These are phyloP conservation scores for Fusarium sp. DNA, from an alignment of 2,329 filamentous ascomycete genomes.

Conservation along the genomic window DNA sequence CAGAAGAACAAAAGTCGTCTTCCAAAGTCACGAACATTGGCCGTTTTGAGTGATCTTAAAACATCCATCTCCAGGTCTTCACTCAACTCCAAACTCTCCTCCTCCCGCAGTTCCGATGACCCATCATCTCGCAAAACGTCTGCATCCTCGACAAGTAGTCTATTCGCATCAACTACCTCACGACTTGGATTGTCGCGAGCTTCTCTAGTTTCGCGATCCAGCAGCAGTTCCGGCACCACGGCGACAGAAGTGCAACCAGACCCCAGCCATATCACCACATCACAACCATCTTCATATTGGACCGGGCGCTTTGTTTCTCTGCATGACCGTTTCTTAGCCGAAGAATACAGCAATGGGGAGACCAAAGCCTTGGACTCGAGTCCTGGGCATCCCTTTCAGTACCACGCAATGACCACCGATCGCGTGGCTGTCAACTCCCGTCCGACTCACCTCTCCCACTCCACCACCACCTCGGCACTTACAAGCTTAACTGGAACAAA, in stretches of 20 bases:
- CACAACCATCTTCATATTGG: slow-evolving; percentile 66
- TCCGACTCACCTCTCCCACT: slow-evolving; percentile 44
- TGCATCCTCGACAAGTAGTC: slow-evolving; percentile 33
- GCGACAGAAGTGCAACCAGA: slow-evolving; percentile 29
- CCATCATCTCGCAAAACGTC: slow-evolving; percentile 32
- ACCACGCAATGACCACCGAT: slow-evolving; percentile 24
- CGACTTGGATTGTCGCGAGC: slow-evolving; percentile 29
- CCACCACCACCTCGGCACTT: slow-evolving; percentile 47
- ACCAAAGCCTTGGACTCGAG: neutral
- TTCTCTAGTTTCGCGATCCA: slow-evolving; percentile 31
- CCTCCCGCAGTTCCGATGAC: slow-evolving; percentile 6
- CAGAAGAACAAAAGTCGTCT: slow-evolving; percentile 43
- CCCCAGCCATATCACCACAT: slow-evolving; percentile 48
- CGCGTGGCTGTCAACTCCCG: slow-evolving; percentile 29
- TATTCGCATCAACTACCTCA: slow-evolving; percentile 28
- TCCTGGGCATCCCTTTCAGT: neutral
- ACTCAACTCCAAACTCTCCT: slow-evolving; percentile 30
- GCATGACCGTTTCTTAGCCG: slow-evolving; percentile 56
- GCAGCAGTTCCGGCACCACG: slow-evolving; percentile 24
- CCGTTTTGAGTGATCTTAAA: slow-evolving; percentile 56
- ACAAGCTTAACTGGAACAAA: slow-evolving; percentile 34
- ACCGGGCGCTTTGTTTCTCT: slow-evolving; percentile 67
- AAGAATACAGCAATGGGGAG: slow-evolving; percentile 38
- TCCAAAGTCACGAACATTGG: slow-evolving; percentile 57
- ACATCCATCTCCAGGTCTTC: slow-evolving; percentile 54